These are phyloP conservation scores for Rhododendron ferrugineum DNA, from an alignment of 148 eudicot species.

Conservation along the genomic window DNA sequence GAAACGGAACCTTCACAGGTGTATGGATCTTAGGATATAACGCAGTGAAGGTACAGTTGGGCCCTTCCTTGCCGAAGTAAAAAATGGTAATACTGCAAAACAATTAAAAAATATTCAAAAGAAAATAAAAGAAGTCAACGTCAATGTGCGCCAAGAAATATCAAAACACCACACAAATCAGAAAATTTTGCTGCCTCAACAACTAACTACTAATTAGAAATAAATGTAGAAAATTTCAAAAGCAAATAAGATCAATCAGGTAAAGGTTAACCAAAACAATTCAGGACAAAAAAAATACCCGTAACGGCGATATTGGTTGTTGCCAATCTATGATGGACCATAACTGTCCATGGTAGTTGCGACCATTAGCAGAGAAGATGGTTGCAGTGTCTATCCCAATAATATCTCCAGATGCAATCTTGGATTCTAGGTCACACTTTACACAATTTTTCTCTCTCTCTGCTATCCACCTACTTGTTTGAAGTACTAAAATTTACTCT, in stretches of 20 bases:
- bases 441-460: background rate
- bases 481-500: background rate
- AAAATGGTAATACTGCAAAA: constrained; percentile 41
- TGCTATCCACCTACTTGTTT: background rate
- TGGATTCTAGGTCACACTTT: no score
- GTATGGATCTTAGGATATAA: constrained; percentile 17
- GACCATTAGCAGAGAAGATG: background rate
- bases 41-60: constrained; percentile 26
- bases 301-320: background rate
- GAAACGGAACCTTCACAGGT: constrained; percentile 39
- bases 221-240: background rate
- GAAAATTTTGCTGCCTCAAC: background rate
- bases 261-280: background rate
- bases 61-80: constrained; percentile 46
- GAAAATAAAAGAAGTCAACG: background rate
- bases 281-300: background rate
- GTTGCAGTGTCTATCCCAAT: background rate
- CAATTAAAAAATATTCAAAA: background rate
- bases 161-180: background rate
- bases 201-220: background rate
- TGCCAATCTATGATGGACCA: background rate
- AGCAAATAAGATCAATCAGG: background rate
- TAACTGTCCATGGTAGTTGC: background rate
- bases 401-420: no score
- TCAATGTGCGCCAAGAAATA: background rate